Evolutionary conservation across 169 alveolate genomes (phyloP), one percentile per base, ranked within the genome.

Genomic region (Cryptosporidium meleagridis): DNA sequence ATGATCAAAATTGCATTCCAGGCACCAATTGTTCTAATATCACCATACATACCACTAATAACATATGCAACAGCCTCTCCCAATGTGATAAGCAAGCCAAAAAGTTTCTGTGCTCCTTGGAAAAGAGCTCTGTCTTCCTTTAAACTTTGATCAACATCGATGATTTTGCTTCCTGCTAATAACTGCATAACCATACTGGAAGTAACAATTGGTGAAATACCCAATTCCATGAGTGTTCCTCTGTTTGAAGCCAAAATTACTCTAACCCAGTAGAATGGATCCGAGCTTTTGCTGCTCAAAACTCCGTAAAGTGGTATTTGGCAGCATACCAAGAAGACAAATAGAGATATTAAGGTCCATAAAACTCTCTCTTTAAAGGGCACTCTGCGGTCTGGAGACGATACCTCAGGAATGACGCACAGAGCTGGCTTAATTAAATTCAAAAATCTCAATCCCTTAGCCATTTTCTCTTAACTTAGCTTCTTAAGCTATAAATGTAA

Each of bases 41-140:
- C 97, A 21, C 99, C 99, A 87, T 98, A 98, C 99, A 98, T 98
- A 71, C 99, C 99, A 86, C 96, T 93, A 62, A 96, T 85, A 18
- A 96, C 97, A 92, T 99, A 99, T 39, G 99, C 99, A 44, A 97
- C 97, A 10, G 99, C 99, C 95, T 99, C 99, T 29, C 99, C 99
- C 70, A 98, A 84, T 18, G 99, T 98, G 91, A 99, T 98, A 85
- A 99, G 93, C 85, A 99, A 91, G 23, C 99, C 99, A 93, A 99
- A 97, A 71, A 99, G 92, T 85, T 97, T 96, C 87, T 96, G 97
- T 14, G 99, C 98, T 33, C 98, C 99, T 85, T 98, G 97, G 96
- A 97, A 98, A 31, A 99, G 94, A 45, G 98, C 98, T 85, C 99
- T 94, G 93, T 99, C 99, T 91, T 98, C 99, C 94, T 97, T 98